Conservation (phyloP, 2,329 filamentous ascomycete genomes). For the Sarocladiaceae sp. region DNA sequence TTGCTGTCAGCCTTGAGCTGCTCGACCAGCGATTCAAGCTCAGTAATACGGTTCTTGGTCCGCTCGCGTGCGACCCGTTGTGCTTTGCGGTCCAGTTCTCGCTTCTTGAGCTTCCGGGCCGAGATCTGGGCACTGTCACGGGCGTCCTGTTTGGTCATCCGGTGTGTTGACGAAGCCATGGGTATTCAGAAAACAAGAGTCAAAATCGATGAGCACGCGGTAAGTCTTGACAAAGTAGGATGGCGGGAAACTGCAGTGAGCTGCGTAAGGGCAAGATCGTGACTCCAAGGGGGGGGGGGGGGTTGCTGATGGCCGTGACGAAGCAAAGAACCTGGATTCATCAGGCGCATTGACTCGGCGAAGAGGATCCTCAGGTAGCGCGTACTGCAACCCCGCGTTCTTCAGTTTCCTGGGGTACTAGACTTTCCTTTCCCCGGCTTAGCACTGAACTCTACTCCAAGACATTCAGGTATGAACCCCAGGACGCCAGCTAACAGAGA, state of each 20-base stretch:
- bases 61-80: conserved; percentile 25
- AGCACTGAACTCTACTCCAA: conserved; percentile 1
- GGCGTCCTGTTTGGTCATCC: neutral
- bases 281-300: too few species aligned
- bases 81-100: conserved; percentile 25
- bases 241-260: neutral
- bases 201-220: neutral
- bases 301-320: too few species aligned
- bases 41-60: conserved; percentile 23
- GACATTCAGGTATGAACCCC: too few species aligned
- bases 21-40: conserved; percentile 23
- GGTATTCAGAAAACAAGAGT: neutral
- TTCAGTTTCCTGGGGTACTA: too few species aligned
- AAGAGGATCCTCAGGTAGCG: too few species aligned
- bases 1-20: conserved; percentile 5
- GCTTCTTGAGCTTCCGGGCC: conserved; percentile 17
- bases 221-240: neutral
- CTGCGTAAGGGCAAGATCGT: too few species aligned
- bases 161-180: neutral
- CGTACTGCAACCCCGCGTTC: too few species aligned
- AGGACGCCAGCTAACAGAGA: neutral
- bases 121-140: neutral
- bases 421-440: neutral
- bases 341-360: too few species aligned
- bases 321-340: too few species aligned